Conservation (phyloP, 1,284 basidiomycete species). For the Heterobasidion occidentale region DNA sequence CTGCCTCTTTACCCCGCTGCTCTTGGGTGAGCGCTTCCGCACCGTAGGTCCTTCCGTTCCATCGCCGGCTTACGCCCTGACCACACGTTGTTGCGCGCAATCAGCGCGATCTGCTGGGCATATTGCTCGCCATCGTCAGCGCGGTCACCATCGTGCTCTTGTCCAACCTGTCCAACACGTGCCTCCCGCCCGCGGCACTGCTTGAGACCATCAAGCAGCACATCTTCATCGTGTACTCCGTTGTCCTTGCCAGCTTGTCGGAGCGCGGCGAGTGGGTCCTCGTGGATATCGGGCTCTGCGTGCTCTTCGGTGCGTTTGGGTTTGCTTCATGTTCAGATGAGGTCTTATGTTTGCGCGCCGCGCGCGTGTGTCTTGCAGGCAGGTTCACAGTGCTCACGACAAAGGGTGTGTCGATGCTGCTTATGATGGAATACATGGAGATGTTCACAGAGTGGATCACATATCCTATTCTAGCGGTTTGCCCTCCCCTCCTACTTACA, state of each 20-base stretch:
- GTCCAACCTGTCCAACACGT: constrained; percentile 60
- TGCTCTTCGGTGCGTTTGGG: constrained; percentile 61
- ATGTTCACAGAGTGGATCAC: constrained; percentile 75
- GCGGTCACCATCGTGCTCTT: constrained; percentile 89
- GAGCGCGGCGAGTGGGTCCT: constrained; percentile 44
- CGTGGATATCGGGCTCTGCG: constrained; percentile 89
- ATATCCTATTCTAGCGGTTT: constrained; percentile 64
- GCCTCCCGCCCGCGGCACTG: constrained; percentile 65
- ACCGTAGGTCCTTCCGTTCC: constrained; percentile 34
- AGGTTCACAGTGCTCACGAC: constrained; percentile 94
- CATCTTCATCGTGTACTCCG: constrained; percentile 71
- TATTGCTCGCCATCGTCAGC: constrained; percentile 74
- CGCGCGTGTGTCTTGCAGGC: constrained; percentile 33
- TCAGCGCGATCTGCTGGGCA: constrained; percentile 82
- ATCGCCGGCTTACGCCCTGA: not conserved
- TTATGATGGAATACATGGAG: constrained; percentile 69
- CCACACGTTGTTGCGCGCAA: not conserved
- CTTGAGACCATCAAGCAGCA: constrained; percentile 62
- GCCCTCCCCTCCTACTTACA: too few species aligned
- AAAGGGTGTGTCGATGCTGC: constrained; percentile 84
- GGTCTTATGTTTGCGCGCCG: not conserved
- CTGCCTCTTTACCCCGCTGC: constrained; percentile 86
- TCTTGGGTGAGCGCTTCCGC: constrained; percentile 74
- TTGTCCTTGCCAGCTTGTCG: constrained; percentile 59
- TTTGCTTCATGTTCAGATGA: not conserved